Conservation (phyloP, 768 basidiomycete genomes). For the Austroboletus eburneus region DNA sequence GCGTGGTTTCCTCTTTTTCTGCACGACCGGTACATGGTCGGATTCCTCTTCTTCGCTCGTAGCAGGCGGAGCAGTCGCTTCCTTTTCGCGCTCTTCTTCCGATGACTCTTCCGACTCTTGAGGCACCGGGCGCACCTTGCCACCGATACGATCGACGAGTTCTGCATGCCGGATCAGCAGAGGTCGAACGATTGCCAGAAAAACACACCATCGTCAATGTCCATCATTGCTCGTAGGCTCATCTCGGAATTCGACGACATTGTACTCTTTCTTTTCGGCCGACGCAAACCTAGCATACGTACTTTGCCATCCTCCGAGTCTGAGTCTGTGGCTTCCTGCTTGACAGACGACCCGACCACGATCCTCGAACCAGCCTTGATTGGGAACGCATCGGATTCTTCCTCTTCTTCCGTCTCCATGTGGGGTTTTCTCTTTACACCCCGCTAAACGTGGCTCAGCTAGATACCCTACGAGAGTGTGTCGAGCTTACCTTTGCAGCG, state of each 20-base stretch:
- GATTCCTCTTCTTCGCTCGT: constrained; percentile 28
- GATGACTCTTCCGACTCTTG: constrained; percentile 26
- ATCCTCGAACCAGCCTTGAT: constrained; percentile 9
- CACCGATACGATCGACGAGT: constrained; percentile 22
- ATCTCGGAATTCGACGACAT: constrained; percentile 42
- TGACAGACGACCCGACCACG: constrained; percentile 26
- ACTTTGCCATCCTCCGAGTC: constrained; percentile 48
- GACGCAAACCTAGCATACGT: constrained; percentile 21
- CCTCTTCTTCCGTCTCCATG: constrained; percentile 21
- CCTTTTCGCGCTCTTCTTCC: constrained; percentile 27
- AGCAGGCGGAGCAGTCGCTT: constrained; percentile 24
- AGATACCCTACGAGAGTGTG: not conserved
- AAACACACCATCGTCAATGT: constrained; percentile 65
- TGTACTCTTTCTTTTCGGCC: constrained; percentile 31
- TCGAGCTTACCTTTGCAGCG: constrained; percentile 4
- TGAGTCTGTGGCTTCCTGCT: constrained; percentile 49
- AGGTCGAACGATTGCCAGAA: constrained; percentile 17
- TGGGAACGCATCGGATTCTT: constrained; percentile 14
- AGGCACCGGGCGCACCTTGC: constrained; percentile 10
- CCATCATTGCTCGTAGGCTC: constrained; percentile 63
- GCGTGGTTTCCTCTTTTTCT: constrained; percentile 44
- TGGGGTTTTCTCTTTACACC: constrained; percentile 44
- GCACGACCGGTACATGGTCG: constrained; percentile 30
- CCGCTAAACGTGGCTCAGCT: constrained; percentile 29
- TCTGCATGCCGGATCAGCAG: constrained; percentile 16